Conservation (phyloP, 805 yeast genomes). For the Metschnikowia gelsemii region DNA sequence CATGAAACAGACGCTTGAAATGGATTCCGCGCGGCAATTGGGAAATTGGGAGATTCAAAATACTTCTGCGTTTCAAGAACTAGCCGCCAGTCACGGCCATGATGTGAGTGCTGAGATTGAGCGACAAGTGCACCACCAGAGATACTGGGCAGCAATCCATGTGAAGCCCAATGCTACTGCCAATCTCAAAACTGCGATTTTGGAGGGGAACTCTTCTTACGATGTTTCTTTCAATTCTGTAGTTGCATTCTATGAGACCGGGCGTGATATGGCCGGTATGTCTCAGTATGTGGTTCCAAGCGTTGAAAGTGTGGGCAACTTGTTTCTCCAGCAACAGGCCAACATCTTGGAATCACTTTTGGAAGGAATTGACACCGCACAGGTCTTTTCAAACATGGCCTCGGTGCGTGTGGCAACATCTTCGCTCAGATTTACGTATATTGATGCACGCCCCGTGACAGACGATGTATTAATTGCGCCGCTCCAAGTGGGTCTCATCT, state of each 20-base stretch:
- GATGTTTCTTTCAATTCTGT: slow-evolving; percentile 33
- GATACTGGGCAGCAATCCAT: slow-evolving; percentile 64
- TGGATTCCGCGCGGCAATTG: slow-evolving; percentile 20
- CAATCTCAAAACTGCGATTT: slow-evolving; percentile 41
- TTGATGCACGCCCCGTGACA: slow-evolving; percentile 52
- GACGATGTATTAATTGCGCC: slow-evolving; percentile 61
- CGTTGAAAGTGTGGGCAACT: slow-evolving; percentile 35
- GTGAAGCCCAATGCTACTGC: slow-evolving; percentile 49
- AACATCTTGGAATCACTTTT: slow-evolving; percentile 20
- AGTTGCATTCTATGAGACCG: slow-evolving; percentile 55
- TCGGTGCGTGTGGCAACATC: slow-evolving; percentile 25
- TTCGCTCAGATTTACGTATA: slow-evolving; percentile 34
- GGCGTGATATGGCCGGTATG: slow-evolving; percentile 58
- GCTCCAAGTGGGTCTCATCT: slow-evolving; percentile 72
- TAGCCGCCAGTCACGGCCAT: slow-evolving; percentile 28
- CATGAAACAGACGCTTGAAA: slow-evolving; percentile 12
- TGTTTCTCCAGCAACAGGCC: slow-evolving; percentile 29
- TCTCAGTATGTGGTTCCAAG: slow-evolving; percentile 41
- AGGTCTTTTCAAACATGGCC: slow-evolving; percentile 14
- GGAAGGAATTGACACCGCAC: slow-evolving; percentile 17
- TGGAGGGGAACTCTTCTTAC: slow-evolving; percentile 30
- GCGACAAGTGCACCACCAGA: slow-evolving; percentile 49
- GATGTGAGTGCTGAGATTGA: slow-evolving; percentile 38
- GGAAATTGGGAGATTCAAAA: slow-evolving; percentile 41
- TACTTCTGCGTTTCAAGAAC: slow-evolving; percentile 26